phyloP scores from a whole-genome alignment of 129 eudicot species.

The Cynara cardunculus region DNA sequence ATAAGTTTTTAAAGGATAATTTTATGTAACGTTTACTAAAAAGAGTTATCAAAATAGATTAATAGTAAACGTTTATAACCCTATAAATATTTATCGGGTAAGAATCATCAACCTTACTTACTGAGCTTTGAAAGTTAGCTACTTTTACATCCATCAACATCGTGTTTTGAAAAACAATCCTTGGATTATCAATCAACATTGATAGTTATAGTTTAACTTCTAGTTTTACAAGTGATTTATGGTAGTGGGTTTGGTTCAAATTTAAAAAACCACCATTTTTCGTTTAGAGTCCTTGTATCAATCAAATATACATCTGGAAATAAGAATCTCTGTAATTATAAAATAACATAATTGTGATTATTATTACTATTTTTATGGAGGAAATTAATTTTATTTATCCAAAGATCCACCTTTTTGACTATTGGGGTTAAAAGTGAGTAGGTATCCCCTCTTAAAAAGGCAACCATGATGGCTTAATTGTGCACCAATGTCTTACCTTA shows the following conservation, averaged over 20 bases:
- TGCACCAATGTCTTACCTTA: conserved; percentile 13
- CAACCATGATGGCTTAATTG: not conserved
- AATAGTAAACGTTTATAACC: too few species aligned
- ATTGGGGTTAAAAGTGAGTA: not conserved
- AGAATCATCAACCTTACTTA: too few species aligned
- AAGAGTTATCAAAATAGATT: too few species aligned
- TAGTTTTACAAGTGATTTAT: not conserved
- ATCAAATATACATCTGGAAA: not conserved
- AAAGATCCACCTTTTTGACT: not conserved
- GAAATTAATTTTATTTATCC: not conserved
- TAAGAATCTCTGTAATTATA: not conserved
- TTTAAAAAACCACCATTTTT: not conserved
- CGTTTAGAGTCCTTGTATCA: not conserved
- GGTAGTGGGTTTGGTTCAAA: not conserved
- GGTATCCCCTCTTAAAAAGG: conserved; percentile 8
- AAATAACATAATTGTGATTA: not conserved
- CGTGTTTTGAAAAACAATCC: not conserved
- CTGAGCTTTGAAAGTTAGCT: not conserved
- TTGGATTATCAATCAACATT: not conserved
- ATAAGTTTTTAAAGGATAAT: too few species aligned
- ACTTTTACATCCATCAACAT: not conserved
- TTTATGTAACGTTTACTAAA: too few species aligned
- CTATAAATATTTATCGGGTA: too few species aligned
- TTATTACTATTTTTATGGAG: not conserved
- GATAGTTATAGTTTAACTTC: not conserved